phyloP scores from a whole-genome alignment of 1,139 yeast species.

The Saccharomyces hybrid region DNA sequence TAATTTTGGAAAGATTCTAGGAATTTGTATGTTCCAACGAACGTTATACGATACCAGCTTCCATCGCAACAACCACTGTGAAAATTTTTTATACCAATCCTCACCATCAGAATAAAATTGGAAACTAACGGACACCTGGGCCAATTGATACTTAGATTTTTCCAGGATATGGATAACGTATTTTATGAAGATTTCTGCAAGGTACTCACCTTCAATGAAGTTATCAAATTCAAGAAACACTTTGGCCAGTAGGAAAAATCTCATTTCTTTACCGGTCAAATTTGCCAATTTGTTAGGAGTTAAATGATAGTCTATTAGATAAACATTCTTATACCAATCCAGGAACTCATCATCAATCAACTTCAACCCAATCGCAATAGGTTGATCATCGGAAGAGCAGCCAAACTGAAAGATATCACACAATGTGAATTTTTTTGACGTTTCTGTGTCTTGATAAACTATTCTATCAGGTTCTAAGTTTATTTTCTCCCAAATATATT shows the following conservation, averaged over 20 bases:
- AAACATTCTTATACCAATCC: slow-evolving; percentile 27
- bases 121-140: slow-evolving; percentile 29
- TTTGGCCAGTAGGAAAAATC: slow-evolving; percentile 20
- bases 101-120: slow-evolving; percentile 17
- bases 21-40: slow-evolving; percentile 28
- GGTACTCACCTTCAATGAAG: slow-evolving; percentile 25
- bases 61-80: slow-evolving; percentile 27
- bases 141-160: slow-evolving; percentile 28
- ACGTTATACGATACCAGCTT: slow-evolving; percentile 27
- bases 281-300: slow-evolving; percentile 11
- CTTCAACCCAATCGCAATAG: slow-evolving; percentile 23
- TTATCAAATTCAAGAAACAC: slow-evolving; percentile 29
- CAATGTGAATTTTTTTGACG: slow-evolving; percentile 13
- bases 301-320: slow-evolving; percentile 21
- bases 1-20: slow-evolving; percentile 21
- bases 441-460: slow-evolving; percentile 15
- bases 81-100: slow-evolving; percentile 27
- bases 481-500: slow-evolving; percentile 87
- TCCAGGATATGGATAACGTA: slow-evolving; percentile 24
- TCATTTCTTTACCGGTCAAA: slow-evolving; percentile 15
- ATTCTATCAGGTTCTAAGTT: slow-evolving; percentile 30
- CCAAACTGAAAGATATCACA: slow-evolving; percentile 20
- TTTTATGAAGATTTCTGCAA: slow-evolving; percentile 27
- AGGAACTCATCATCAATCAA: slow-evolving; percentile 27
- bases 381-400: slow-evolving; percentile 7